Base-by-base conservation (phyloP, 371 early-diverging fungal genomes). In the Mucor piriformis region DNA sequence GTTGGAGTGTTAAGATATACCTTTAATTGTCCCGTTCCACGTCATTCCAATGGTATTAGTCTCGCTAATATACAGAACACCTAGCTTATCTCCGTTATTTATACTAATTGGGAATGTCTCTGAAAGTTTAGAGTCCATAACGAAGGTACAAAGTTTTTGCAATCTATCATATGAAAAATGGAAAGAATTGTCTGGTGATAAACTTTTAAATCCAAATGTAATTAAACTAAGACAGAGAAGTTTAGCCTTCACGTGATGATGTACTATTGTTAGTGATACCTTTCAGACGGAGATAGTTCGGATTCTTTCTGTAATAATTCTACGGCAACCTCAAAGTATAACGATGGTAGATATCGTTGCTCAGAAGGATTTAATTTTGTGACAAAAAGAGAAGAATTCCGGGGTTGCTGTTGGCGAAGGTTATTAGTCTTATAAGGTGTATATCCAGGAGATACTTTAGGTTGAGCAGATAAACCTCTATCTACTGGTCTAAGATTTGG, bases 321-420 rank as follows among this genome's bases (percentile, higher is more conserved):
- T 35, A 73, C 23, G 0, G 54, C 27, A 3, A 64, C 57, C 50
- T 77, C 77, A 48, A 69, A 77, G 63, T 74, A 77, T 1, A 77
- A 56, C 16, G 74, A 77, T 6, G 72, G 70, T 0, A 61, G 23
- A 0, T 54, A 13, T 23, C 11, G 49, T 37, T 21, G 18, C 2
- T 29, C 27, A 12, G 21, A 35, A 29, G 2, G 27, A 24, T 18
- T 38, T 13, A 52, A 23, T 10, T 29, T 34, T 20, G 29, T 16
- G 13, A 67, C 38, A 43, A 18, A 40, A 33, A 49, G 46, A 15
- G 59, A 13, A 32, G 20, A 15, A 35, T 50, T 24, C 21, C 25
- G 43, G 5, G 43, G 20, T 43, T 43, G 15, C 20, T 43, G 43
- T 16, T 5, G 4, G 6, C 6, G 23, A 8, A 8, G 12, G 1